Percentiles rank a stretch among this genome's conserved stretches.
Evolutionary conservation across 1,284 basidiomycete genomes (phyloP).

Genomic region (Microbotryum lychnidis-dioicae): DNA sequence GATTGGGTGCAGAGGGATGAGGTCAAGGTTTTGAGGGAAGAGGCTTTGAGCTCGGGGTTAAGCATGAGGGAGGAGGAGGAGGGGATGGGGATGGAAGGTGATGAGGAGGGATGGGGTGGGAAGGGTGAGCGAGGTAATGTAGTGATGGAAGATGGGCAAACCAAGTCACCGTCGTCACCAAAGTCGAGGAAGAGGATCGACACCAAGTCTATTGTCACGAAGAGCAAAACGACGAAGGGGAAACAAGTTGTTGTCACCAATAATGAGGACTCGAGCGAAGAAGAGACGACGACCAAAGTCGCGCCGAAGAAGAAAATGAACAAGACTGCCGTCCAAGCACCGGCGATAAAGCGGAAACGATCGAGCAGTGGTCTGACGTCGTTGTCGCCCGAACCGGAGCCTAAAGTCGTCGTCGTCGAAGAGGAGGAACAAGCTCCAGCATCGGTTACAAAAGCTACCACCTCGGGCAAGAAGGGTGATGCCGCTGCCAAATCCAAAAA

Average conservation of each 20-base stretch:
- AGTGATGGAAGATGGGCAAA: neutral
- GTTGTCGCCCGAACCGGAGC: neutral
- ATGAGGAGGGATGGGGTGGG: conserved; percentile 1
- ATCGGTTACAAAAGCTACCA: no score
- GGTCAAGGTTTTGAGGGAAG: conserved; percentile 1
- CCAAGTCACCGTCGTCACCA: neutral
- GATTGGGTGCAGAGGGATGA: conserved; percentile 20
- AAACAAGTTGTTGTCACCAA: neutral
- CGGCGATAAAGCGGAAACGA: neutral
- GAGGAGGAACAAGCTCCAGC: neutral
- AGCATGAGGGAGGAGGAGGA: neutral
- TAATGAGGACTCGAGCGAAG: neutral
- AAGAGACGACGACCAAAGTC: neutral
- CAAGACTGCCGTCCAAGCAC: neutral
- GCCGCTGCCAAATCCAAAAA: neutral
- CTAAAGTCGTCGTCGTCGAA: neutral
- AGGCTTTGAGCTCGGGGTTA: neutral
- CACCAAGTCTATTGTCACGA: neutral
- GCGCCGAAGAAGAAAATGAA: neutral
- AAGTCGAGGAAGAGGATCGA: neutral
- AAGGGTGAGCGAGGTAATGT: neutral
- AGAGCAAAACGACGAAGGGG: conserved; percentile 43
- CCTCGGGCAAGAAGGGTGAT: neutral
- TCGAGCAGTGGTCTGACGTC: neutral
- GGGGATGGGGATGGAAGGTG: conserved; percentile 6